Base-by-base conservation (phyloP, 164 flowering plant genomes). In the Magnolia kwangsiensis region DNA sequence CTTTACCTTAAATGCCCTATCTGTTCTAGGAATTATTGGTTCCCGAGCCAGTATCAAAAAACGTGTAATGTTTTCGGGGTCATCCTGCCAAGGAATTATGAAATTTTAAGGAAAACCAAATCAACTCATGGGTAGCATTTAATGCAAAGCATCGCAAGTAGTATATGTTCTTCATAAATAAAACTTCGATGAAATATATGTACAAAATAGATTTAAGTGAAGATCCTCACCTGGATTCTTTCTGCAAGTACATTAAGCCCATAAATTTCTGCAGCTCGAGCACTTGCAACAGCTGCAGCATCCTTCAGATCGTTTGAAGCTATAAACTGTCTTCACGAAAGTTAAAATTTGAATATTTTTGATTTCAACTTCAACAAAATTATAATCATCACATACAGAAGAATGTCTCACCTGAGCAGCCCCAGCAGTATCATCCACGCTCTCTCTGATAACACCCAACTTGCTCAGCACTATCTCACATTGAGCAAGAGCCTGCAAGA, bases 11-110 rank as follows among this genome's bases (percentile, higher is more conserved):
- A 83, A 89, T 3, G 88, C 87, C 83, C 81, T 84, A 71, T 87
- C 92, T 27, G 84, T 83, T 83, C 91, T 88, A 51, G 99, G 91
- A 77, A 96, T 86, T 68, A 92, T 84, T 74, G 99, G 98, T 75
- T 96, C 99, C 74, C 99, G 87, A 19, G 97, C 94, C 79, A 96
- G 91, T 78, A 96, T 87, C 79, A 94, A 77, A 81, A 89, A 96
- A 27, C 99, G 96, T 63, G 98, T 92, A 23, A 96, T 72, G 72
- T 91, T 96, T 51, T 89, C 87, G 16, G 81, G 74, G 58, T 89
- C 87, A 84, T 96, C 99, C 99, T 96, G 91, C 55, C 23, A 73
- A 4, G 37, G 58, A 70, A 81, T 65, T 64, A 67, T 21, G 59
- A 19, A 59, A 18, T 29, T 63, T 77, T 19, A 65, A 27, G n/a